These are phyloP conservation scores for Pugionium dolabratum DNA, from an alignment of 345 rosid genomes.

Conservation along the genomic window DNA sequence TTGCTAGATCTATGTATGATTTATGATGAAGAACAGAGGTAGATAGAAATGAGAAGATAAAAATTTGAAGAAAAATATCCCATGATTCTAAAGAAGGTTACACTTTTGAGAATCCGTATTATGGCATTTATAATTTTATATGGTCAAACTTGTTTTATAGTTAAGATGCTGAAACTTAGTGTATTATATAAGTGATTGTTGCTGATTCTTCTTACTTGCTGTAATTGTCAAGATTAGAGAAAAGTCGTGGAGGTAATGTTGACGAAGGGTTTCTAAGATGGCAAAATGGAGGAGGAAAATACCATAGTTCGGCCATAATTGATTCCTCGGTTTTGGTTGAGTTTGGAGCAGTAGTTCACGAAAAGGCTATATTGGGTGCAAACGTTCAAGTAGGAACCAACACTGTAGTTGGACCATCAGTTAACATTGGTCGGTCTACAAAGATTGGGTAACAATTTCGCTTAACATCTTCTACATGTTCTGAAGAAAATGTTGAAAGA, in stretches of 20 bases:
- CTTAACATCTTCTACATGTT: not conserved
- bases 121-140: not conserved
- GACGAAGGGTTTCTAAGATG: constrained; percentile 48
- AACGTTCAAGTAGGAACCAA: constrained; percentile 68
- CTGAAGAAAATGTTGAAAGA: constrained; percentile 3
- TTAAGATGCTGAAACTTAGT: constrained; percentile 11
- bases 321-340: constrained; percentile 59
- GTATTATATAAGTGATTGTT: constrained; percentile 14
- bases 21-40: not conserved
- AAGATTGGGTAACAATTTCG: constrained; percentile 53
- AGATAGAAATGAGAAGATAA: not conserved
- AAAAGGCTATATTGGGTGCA: constrained; percentile 55
- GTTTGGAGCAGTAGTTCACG: constrained; percentile 63
- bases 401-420: constrained; percentile 65
- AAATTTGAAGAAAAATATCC: too few species aligned
- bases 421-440: constrained; percentile 55
- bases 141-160: not conserved
- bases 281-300: constrained; percentile 65
- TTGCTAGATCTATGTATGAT: not conserved
- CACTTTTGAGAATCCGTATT: not conserved
- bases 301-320: constrained; percentile 59
- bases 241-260: constrained; percentile 28
- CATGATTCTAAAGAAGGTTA: not conserved
- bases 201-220: constrained; percentile 6
- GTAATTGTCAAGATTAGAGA: constrained; percentile 43